phyloP scores from a whole-genome alignment of 129 eudicot species.

The Oenanthe sinensis region DNA sequence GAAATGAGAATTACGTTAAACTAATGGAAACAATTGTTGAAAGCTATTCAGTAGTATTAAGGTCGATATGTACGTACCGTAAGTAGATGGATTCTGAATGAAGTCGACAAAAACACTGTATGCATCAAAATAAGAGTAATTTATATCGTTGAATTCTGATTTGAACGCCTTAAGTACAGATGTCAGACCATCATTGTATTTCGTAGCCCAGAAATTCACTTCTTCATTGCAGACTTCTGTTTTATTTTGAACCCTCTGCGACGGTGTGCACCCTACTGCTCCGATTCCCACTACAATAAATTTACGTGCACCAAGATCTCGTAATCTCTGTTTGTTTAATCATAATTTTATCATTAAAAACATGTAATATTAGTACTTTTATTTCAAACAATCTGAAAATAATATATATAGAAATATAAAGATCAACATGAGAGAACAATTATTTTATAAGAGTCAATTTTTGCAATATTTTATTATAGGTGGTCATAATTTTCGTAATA shows the following conservation, averaged over 20 bases:
- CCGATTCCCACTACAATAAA: conserved; percentile 47
- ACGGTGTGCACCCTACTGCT: conserved; percentile 75
- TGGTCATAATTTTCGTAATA: too few species aligned
- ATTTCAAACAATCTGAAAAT: too few species aligned
- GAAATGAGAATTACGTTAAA: not conserved
- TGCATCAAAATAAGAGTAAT: conserved; percentile 54
- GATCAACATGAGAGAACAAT: too few species aligned
- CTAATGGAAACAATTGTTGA: not conserved
- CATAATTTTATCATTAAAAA: too few species aligned
- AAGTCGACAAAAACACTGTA: conserved; percentile 36
- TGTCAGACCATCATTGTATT: conserved; percentile 46
- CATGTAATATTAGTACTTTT: not conserved
- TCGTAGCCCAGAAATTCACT: conserved; percentile 51
- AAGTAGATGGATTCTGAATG: conserved; percentile 52
- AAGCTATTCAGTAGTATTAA: not conserved
- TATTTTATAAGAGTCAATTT: too few species aligned
- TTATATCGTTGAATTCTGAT: conserved; percentile 36
- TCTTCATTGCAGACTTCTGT: conserved; percentile 40
- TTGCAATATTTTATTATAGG: too few species aligned
- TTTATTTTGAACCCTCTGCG: conserved; percentile 41
- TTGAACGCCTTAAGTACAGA: conserved; percentile 29
- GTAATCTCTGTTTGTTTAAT: conserved; percentile 22
- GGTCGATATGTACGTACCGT: conserved; percentile 31
- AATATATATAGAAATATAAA: too few species aligned
- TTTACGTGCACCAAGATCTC: conserved; percentile 65